These are phyloP conservation scores for Colletotrichum lupini DNA, from an alignment of 2,329 filamentous ascomycete species.

Conservation along the genomic window DNA sequence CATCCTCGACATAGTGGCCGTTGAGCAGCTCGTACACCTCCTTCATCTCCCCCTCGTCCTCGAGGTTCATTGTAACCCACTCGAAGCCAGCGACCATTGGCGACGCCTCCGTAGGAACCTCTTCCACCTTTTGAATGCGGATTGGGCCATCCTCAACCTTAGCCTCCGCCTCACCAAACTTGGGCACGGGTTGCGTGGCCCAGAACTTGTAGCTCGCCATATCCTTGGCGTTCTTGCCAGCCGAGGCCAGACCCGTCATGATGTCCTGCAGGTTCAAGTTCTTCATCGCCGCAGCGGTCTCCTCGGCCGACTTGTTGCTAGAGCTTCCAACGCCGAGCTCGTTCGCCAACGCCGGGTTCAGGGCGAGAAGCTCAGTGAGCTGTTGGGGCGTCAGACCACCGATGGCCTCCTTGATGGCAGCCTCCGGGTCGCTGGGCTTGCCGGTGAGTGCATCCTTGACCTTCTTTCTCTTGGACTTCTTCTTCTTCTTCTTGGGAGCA, in stretches of 20 bases:
- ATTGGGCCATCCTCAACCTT: constrained; percentile 84
- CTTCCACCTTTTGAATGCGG: constrained; percentile 79
- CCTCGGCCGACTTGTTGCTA: constrained; percentile 50
- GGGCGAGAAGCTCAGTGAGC: constrained; percentile 73
- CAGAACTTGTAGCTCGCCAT: constrained; percentile 99
- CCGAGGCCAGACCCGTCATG: constrained; percentile 79
- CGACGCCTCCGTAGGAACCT: constrained; percentile 82
- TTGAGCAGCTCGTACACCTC: constrained; percentile 93
- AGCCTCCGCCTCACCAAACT: constrained; percentile 73
- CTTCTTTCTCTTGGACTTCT: constrained; percentile 74
- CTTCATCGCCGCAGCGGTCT: constrained; percentile 65
- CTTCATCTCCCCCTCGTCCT: constrained; percentile 79
- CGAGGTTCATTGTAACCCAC: constrained; percentile 92
- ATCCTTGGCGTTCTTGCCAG: constrained; percentile 91
- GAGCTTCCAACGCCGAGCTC: constrained; percentile 56
- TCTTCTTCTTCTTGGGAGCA: constrained; percentile 67
- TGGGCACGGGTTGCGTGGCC: constrained; percentile 95
- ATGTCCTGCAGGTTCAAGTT: constrained; percentile 76
- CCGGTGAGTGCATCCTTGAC: constrained; percentile 58
- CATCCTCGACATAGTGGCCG: constrained; percentile 97
- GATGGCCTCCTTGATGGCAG: constrained; percentile 62
- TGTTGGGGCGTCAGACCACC: constrained; percentile 66
- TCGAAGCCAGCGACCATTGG: constrained; percentile 86
- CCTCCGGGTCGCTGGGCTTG: constrained; percentile 49
- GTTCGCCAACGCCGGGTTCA: constrained; percentile 78